These are phyloP conservation scores for Gymnopilus junonius DNA, from an alignment of 768 basidiomycete genomes.

Conservation along the genomic window DNA sequence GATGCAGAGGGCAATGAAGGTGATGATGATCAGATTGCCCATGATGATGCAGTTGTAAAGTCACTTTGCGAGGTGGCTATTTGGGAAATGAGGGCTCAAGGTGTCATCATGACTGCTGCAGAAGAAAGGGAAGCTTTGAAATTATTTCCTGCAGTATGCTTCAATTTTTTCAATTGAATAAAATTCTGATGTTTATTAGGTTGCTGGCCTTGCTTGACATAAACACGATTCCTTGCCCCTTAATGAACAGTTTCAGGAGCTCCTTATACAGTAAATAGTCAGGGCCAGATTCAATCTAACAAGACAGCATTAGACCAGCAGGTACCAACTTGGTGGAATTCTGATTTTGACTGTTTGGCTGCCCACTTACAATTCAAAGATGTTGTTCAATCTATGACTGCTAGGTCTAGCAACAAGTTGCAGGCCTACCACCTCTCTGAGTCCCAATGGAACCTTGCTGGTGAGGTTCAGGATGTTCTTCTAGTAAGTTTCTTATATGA, in stretches of 20 bases:
- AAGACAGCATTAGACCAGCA: constrained; percentile 23
- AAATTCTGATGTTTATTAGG: neutral
- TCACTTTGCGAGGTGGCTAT: constrained; percentile 16
- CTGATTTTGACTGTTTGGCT: constrained; percentile 29
- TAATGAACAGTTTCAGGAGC: constrained; percentile 27
- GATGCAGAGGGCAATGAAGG: constrained; percentile 9
- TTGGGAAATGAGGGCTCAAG: neutral
- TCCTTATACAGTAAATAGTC: constrained; percentile 16
- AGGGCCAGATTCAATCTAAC: constrained; percentile 10
- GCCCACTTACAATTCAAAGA: constrained; percentile 29
- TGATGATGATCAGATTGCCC: constrained; percentile 17
- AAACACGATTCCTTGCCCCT: constrained; percentile 28
- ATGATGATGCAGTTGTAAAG: constrained; percentile 18
- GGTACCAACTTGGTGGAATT: constrained; percentile 36
- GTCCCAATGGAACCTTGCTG: constrained; percentile 30
- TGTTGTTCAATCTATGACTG: constrained; percentile 26
- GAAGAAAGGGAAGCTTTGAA: constrained; percentile 11
- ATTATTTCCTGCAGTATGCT: constrained; percentile 15
- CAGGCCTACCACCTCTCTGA: constrained; percentile 22
- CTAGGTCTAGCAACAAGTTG: constrained; percentile 13
- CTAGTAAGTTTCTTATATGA: constrained; percentile 13
- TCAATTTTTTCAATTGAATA: constrained; percentile 2
- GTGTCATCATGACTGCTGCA: neutral
- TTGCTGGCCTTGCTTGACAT: constrained; percentile 24
- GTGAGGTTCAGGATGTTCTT: constrained; percentile 27